These are phyloP conservation scores for Mrakia frigida DNA, from an alignment of 768 basidiomycete species.

Conservation along the genomic window DNA sequence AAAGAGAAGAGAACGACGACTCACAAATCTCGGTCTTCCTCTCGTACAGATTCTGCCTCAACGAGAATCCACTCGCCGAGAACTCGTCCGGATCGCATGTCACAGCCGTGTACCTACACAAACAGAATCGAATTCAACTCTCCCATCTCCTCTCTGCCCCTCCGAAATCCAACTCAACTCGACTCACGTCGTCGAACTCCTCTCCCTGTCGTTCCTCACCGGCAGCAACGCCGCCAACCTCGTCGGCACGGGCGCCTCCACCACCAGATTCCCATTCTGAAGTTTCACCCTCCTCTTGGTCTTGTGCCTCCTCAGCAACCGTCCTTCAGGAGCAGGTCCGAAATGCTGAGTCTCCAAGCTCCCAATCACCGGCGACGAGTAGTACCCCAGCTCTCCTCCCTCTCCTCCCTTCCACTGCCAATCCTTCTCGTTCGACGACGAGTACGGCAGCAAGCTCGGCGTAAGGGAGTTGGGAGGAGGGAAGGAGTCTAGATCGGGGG, in stretches of 20 bases:
- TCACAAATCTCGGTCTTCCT: slow-evolving; percentile 18
- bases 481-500: slow-evolving; percentile 5
- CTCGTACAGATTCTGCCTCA: slow-evolving; percentile 8
- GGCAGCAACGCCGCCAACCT: slow-evolving; percentile 33
- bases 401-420: not conserved
- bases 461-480: not conserved
- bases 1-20: not conserved
- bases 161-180: not conserved
- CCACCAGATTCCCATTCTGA: slow-evolving; percentile 38
- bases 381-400: slow-evolving; percentile 4
- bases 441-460: slow-evolving; percentile 4
- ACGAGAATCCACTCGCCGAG: slow-evolving; percentile 10
- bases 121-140: not conserved
- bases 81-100: slow-evolving; percentile 32
- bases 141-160: not conserved
- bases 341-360: slow-evolving; percentile 22
- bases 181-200: slow-evolving; percentile 15
- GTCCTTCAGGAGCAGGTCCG: slow-evolving; percentile 26
- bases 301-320: slow-evolving; percentile 27
- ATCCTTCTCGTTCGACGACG: not conserved
- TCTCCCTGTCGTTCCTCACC: slow-evolving; percentile 2
- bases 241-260: slow-evolving; percentile 43
- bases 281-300: slow-evolving; percentile 27
- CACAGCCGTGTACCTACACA: slow-evolving; percentile 28
- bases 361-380: slow-evolving; percentile 20